Base-by-base conservation (phyloP, 1,284 basidiomycete species). In the Pseudomicrostroma phylloplanum region DNA sequence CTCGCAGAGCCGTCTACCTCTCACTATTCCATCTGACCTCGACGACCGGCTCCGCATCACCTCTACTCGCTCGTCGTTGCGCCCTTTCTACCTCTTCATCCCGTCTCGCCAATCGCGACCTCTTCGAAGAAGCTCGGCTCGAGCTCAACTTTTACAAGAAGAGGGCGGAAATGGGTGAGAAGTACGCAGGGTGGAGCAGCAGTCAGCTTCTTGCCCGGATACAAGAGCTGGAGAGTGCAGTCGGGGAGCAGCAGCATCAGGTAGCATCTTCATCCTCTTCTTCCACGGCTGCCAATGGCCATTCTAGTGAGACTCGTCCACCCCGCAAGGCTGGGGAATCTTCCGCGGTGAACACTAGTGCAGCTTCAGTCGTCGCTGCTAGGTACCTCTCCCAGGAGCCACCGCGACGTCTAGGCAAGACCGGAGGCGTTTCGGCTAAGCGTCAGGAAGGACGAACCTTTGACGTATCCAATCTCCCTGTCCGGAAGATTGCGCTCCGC, bases 401-500 rank as follows among this genome's bases (percentile, higher is more conserved):
- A 6, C 53, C 53, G 30, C 53, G 17, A 55, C 30, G 17, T 21
- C 17, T 26, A 26, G 21, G 55, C 55, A 23, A 41, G 0, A 19
- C 13, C 19, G 49, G 40, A 25, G 48, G 39, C 21, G 23, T 8
- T 60, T 61, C 21, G 59, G 55, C 36, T 64, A 66, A 57, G 63
- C 58, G 23, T 57, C n/a, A 64, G 41, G 67, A 68, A 57, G 60
- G 65, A 0, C 63, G 69, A 17, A 58, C 59, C 11, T 88, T 89
- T 78, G 81, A 87, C 68, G 89, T 92, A 76, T 79, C 84, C n/a
- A 80, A 83, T 1, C 84, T 91, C 25, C 70, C 89, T 1, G 84
- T 84, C 48, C 87, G 90, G 62, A 96, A 96, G 80, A 91, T 97
- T 63, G 93, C 93, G 0, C 81, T 96, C 60, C 89, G 91, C 69